phyloP scores from a whole-genome alignment of 768 basidiomycete species.

The Serendipita sp. region DNA sequence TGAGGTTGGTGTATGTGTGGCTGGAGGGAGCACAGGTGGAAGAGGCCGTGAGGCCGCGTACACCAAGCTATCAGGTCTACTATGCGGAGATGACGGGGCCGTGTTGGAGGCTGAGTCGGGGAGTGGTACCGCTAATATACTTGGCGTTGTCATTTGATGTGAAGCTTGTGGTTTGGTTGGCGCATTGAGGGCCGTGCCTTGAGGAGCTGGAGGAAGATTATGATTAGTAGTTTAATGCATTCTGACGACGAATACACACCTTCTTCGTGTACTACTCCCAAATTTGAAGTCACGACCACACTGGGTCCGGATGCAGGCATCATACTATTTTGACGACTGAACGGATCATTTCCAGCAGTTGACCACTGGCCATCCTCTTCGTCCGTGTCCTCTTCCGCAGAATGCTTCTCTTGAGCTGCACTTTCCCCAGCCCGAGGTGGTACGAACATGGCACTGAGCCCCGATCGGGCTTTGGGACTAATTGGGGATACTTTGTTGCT shows the following conservation, averaged over 20 bases:
- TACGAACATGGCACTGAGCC: background rate
- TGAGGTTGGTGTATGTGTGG: background rate
- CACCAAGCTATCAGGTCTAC: background rate
- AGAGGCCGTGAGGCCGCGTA: background rate
- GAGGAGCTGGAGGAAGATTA: background rate
- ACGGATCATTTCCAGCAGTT: background rate
- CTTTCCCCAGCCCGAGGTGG: background rate
- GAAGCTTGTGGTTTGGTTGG: background rate
- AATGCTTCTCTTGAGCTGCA: background rate
- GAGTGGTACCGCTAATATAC: background rate
- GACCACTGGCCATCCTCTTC: constrained; percentile 4
- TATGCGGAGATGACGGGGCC: background rate
- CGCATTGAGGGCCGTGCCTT: background rate
- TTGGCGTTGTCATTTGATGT: background rate
- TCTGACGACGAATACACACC: background rate
- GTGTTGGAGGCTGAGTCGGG: background rate
- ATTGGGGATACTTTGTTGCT: background rate
- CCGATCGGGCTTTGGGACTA: constrained; percentile 4
- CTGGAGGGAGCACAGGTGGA: background rate
- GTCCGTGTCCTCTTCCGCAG: background rate
- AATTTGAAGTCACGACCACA: background rate
- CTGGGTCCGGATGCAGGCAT: background rate
- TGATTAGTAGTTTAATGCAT: background rate
- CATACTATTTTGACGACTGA: background rate
- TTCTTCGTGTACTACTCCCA: constrained; percentile 4